A percentile compares a stretch with the other conserved stretches of the same genome.
Evolutionary conservation across 2,329 filamentous ascomycete species (phyloP).

Genomic region (Ophiostoma himal-ulmi): DNA sequence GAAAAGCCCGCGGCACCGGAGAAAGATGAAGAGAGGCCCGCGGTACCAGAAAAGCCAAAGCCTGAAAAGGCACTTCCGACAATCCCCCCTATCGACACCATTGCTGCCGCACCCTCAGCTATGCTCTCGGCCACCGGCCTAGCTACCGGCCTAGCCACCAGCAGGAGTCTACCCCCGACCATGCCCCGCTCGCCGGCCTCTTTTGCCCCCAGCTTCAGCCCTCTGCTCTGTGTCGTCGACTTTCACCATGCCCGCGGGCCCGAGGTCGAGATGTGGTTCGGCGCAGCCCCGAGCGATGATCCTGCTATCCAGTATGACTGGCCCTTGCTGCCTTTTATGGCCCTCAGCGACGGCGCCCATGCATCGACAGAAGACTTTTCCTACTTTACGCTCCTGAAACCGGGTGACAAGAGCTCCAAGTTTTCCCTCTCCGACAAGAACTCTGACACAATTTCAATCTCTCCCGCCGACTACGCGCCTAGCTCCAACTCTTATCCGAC

Average conservation of each 20-base stretch:
- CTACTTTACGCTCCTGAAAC: slow-evolving; percentile 84
- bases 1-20: background rate
- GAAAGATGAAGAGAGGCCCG: background rate
- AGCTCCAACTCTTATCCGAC: slow-evolving; percentile 37
- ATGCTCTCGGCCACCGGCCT: background rate
- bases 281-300: slow-evolving; percentile 63
- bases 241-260: slow-evolving; percentile 84
- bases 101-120: slow-evolving; percentile 7
- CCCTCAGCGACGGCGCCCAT: slow-evolving; percentile 90
- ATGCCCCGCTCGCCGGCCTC: slow-evolving; percentile 18
- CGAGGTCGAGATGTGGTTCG: slow-evolving; percentile 91
- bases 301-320: slow-evolving; percentile 82
- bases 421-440: background rate
- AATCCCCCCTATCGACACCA: slow-evolving; percentile 17
- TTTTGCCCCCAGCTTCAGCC: slow-evolving; percentile 43
- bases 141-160: background rate
- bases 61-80: slow-evolving; percentile 10
- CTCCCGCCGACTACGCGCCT: background rate
- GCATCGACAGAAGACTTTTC: slow-evolving; percentile 96
- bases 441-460: background rate
- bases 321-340: slow-evolving; percentile 92
- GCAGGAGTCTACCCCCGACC: background rate
- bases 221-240: slow-evolving; percentile 72
- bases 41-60: slow-evolving; percentile 11
- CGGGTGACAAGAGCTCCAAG: slow-evolving; percentile 41